Conservation (phyloP, 1,284 basidiomycete genomes). For the Cutaneotrichosporon mucoides region DNA sequence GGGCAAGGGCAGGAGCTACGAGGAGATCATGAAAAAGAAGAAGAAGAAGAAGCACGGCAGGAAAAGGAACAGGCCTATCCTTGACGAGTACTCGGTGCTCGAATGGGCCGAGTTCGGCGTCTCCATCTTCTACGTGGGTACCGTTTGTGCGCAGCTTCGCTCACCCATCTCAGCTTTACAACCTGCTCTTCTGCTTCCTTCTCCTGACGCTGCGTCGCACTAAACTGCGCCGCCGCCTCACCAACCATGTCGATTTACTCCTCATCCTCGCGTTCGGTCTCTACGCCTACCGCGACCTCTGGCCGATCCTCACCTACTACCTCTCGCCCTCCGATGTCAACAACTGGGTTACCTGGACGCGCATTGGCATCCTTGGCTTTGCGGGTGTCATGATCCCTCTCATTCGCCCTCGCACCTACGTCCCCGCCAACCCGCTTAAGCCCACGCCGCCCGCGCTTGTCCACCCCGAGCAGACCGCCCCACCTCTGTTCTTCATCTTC, state of each 20-base stretch:
- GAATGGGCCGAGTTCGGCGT: constrained; percentile 48
- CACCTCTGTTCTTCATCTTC: constrained; percentile 56
- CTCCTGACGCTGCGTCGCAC: constrained; percentile 36
- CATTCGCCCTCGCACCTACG: constrained; percentile 53
- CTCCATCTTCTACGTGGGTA: constrained; percentile 41
- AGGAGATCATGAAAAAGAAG: constrained; percentile 2
- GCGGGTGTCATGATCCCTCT: constrained; percentile 53
- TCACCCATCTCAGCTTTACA: constrained; percentile 30
- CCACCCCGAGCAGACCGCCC: constrained; percentile 65
- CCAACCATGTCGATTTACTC: constrained; percentile 45
- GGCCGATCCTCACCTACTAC: constrained; percentile 58
- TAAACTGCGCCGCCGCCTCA: constrained; percentile 38
- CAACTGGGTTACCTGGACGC: constrained; percentile 47
- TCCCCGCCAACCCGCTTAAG: constrained; percentile 49
- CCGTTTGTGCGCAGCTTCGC: too few relatives aligned
- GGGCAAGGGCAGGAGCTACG: background rate
- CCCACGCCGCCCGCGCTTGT: constrained; percentile 46
- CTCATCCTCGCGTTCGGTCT: constrained; percentile 51
- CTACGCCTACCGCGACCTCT: constrained; percentile 63
- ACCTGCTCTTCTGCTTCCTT: constrained; percentile 38
- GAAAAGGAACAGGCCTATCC: constrained; percentile 29
- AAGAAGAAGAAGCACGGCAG: constrained; percentile 33
- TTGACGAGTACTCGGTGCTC: constrained; percentile 43
- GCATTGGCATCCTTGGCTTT: constrained; percentile 48
- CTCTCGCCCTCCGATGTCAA: constrained; percentile 50